Conservation (phyloP, 768 basidiomycete genomes). For the Candolleomyces efflorescens region DNA sequence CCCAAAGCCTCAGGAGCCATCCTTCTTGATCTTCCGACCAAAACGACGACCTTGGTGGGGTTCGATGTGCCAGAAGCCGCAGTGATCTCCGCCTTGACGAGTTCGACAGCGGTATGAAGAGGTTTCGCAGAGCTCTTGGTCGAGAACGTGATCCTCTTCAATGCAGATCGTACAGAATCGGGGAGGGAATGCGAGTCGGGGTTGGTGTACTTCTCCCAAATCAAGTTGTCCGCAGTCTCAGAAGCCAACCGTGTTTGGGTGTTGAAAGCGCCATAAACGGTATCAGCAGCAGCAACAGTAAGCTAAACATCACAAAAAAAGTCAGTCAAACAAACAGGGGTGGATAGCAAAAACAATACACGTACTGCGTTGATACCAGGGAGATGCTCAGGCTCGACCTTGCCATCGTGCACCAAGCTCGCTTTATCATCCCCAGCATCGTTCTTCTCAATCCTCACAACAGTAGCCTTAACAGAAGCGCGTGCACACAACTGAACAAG, state of each 20-base stretch:
- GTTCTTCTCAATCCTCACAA: constrained; percentile 55
- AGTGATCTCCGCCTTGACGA: constrained; percentile 23
- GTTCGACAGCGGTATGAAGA: constrained; percentile 51
- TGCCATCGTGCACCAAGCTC: constrained; percentile 3
- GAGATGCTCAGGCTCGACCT: constrained; percentile 2
- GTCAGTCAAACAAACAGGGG: neutral
- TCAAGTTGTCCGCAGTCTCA: constrained; percentile 75
- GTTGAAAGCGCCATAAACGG: constrained; percentile 61
- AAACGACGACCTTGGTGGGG: constrained; percentile 50
- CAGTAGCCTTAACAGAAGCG: constrained; percentile 61
- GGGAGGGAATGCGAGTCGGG: constrained; percentile 1
- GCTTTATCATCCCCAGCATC: constrained; percentile 26
- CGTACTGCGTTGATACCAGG: neutral
- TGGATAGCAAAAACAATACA: neutral
- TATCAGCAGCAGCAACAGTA: constrained; percentile 57
- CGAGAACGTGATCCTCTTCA: constrained; percentile 61
- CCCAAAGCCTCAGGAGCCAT: constrained; percentile 57
- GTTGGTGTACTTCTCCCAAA: constrained; percentile 64
- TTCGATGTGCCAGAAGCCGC: constrained; percentile 20
- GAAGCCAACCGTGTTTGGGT: constrained; percentile 70
- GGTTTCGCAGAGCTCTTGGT: constrained; percentile 48
- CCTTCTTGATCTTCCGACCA: constrained; percentile 71
- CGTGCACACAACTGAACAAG: constrained; percentile 74
- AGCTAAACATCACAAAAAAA: constrained; percentile 15
- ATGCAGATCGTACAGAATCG: constrained; percentile 26